phyloP scores from a whole-genome alignment of 2,329 filamentous ascomycete genomes.

The Macrophomina pseudophaseolina region DNA sequence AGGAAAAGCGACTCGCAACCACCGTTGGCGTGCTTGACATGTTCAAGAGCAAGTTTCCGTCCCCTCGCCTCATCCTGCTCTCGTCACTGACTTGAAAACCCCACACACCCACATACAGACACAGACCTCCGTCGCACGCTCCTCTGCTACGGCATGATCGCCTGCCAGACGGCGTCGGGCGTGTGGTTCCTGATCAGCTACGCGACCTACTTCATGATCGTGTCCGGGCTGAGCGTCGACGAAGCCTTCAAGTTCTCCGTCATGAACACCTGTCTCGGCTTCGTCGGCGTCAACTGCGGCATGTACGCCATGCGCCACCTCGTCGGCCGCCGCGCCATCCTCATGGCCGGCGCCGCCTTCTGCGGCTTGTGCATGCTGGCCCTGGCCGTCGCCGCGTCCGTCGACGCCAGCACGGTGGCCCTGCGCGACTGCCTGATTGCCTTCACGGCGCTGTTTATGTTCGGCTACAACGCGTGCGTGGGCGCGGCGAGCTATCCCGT shows the following conservation, averaged over 20 bases:
- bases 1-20: constrained; percentile 51
- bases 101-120: neutral
- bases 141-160: constrained; percentile 56
- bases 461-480: constrained; percentile 43
- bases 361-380: constrained; percentile 55
- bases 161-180: constrained; percentile 52
- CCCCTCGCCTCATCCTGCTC: no score
- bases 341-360: constrained; percentile 53
- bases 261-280: constrained; percentile 57
- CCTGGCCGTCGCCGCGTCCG: constrained; percentile 46
- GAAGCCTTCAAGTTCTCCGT: constrained; percentile 57
- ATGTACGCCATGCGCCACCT: constrained; percentile 56
- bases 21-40: constrained; percentile 57
- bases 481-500: constrained; percentile 41
- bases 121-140: constrained; percentile 55
- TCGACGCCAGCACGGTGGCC: constrained; percentile 33
- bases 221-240: constrained; percentile 33
- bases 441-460: constrained; percentile 44
- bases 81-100: constrained; percentile 36
- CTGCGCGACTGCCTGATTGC: constrained; percentile 38
- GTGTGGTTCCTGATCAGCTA: constrained; percentile 60
- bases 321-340: constrained; percentile 53
- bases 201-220: constrained; percentile 50
- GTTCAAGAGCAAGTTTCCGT: constrained; percentile 48
- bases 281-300: constrained; percentile 56